phyloP scores from a whole-genome alignment of 2,329 filamentous ascomycete species.

The Monosporascus sp. region DNA sequence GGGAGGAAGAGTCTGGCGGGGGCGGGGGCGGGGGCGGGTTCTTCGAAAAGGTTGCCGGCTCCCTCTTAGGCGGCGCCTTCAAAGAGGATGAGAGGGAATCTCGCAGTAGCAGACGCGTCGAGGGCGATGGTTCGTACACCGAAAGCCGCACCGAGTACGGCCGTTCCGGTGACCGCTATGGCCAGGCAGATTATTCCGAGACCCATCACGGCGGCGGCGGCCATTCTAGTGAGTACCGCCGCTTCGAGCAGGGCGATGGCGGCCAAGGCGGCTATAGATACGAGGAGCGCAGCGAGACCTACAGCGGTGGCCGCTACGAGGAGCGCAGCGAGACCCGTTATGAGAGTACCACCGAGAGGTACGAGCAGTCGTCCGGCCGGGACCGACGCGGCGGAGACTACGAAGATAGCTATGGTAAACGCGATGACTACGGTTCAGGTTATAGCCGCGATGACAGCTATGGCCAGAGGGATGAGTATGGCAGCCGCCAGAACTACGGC shows the following conservation, averaged over 20 bases:
- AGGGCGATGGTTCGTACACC: conserved; percentile 56
- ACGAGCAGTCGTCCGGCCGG: conserved; percentile 20
- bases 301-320: conserved; percentile 52
- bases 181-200: conserved; percentile 54
- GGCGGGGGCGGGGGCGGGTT: conserved; percentile 65
- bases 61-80: conserved; percentile 59
- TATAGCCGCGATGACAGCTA: conserved; percentile 22
- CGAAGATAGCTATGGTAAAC: conserved; percentile 7
- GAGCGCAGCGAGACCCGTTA: conserved; percentile 51
- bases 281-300: conserved; percentile 52
- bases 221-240: conserved; percentile 53
- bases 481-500: neutral
- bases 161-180: conserved; percentile 51
- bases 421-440: conserved; percentile 21
- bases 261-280: conserved; percentile 47
- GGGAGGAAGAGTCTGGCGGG: conserved; percentile 49
- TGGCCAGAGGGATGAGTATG: conserved; percentile 18
- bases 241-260: conserved; percentile 52
- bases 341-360: conserved; percentile 28
- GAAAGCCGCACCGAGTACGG: conserved; percentile 59
- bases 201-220: conserved; percentile 55
- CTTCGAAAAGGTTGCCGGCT: conserved; percentile 62
- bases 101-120: conserved; percentile 47
- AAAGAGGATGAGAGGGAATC: conserved; percentile 49
- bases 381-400: conserved; percentile 19